Evolutionary conservation across 495 filamentous ascomycete species (phyloP), one percentile per base, ranked within the genome.

Genomic region (Aspergillus cristatus): DNA sequence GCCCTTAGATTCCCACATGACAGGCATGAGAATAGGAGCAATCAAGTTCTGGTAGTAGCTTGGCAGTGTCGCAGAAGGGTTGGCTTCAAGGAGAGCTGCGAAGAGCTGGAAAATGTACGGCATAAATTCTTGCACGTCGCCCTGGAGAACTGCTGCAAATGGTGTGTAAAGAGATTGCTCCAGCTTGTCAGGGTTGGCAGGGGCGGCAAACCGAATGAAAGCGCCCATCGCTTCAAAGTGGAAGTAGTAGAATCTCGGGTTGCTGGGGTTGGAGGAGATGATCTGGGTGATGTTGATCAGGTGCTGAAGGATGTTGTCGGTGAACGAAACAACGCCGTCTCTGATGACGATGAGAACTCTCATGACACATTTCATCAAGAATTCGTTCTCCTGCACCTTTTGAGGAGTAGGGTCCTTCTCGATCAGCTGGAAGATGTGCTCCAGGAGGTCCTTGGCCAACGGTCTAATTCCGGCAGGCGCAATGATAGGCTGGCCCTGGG

Each of bases 361-460:
- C 93, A 99, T 99, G 18, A 95, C 83, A 57, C 93, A 97, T 37
- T 83, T 81, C 88, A 99, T 96, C 44, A 99, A 62, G 57, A 95
- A 99, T 55, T 99, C 93, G 52, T 99, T 97, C 61, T 99, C 93
- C 55, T 97, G 91, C 40, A 97, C 78, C 70, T 96, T 97, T 46
- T 90, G 76, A 14, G 93, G 82, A 7, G 80, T 79, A 0, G 68
- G 63, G 43, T 94, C 79, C 42, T 79, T 81, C 45, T 90, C 79
- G 40, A 99, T 86, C 12, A 99, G 67, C 30, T 74, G 74, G 68
- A 99, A 97, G n/a, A 97, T 75, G 50, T 97, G 91, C 42, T 87
- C 72, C 20, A 97, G 63, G 11, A 99, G 71, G 44, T 91, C 84
- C 53, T 86, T 86, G 14, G 91, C 76, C 49, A 89, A 78, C 1